Evolutionary conservation across 345 rosid species (phyloP).

Genomic region (Gossypium australe): DNA sequence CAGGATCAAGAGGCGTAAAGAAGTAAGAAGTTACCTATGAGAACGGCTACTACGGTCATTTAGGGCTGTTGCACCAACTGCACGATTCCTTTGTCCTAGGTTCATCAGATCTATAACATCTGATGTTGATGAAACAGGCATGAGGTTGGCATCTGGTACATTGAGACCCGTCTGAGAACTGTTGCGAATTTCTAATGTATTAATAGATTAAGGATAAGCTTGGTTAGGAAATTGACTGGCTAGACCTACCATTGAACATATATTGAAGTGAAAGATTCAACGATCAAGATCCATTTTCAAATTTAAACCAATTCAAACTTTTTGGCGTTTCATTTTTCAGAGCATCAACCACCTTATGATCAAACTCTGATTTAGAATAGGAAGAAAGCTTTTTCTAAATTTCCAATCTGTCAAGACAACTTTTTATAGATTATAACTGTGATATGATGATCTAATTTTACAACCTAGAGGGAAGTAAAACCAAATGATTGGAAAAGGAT

Average conservation of each 20-base stretch:
- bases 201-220: slow-evolving; percentile 41
- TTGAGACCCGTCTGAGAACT: slow-evolving; percentile 88
- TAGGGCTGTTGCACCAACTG: slow-evolving; percentile 88
- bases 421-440: background rate
- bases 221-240: background rate
- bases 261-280: background rate
- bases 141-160: slow-evolving; percentile 88
- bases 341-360: background rate
- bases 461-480: background rate
- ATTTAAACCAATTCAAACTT: background rate
- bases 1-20: slow-evolving; percentile 8
- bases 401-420: background rate
- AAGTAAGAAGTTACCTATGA: slow-evolving; percentile 55
- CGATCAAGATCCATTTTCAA: background rate
- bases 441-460: background rate
- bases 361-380: slow-evolving; percentile 2
- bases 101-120: slow-evolving; percentile 92
- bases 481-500: slow-evolving; percentile 46
- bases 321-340: background rate
- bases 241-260: background rate
- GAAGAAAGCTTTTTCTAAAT: background rate
- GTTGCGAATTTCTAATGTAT: slow-evolving; percentile 86
- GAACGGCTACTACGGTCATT: slow-evolving; percentile 99
- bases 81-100: slow-evolving; percentile 86
- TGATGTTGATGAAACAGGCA: slow-evolving; percentile 74